Evolutionary conservation across 2,329 filamentous ascomycete species (phyloP).

Genomic region (Mariannaea elegans): DNA sequence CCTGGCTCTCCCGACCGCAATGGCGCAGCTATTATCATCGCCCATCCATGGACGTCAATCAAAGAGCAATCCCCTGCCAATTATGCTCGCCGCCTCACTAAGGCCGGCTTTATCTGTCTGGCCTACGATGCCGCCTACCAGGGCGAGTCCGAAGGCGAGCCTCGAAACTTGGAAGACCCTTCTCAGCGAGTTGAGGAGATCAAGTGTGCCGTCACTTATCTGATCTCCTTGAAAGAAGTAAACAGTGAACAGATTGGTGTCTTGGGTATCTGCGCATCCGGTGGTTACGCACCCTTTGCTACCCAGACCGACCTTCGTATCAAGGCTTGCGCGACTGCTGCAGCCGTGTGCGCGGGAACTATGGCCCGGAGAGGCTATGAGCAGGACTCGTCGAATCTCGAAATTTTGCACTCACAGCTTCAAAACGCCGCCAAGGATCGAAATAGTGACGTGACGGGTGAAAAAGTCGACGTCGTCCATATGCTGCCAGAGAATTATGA

Average conservation of each 20-base stretch:
- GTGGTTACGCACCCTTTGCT: conserved; percentile 47
- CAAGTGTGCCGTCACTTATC: conserved; percentile 46
- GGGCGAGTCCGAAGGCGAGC: conserved; percentile 46
- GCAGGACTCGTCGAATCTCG: conserved; percentile 10
- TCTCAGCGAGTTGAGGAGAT: conserved; percentile 51
- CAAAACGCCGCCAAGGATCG: conserved; percentile 14
- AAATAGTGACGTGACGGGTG: neutral
- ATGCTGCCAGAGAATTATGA: conserved; percentile 12
- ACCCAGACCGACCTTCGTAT: conserved; percentile 47
- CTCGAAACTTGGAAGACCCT: conserved; percentile 51
- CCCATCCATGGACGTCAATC: conserved; percentile 43
- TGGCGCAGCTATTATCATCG: conserved; percentile 36
- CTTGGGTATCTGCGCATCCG: conserved; percentile 51
- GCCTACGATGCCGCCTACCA: conserved; percentile 50
- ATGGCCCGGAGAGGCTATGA: conserved; percentile 34
- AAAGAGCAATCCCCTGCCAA: conserved; percentile 50
- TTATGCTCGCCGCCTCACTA: conserved; percentile 43
- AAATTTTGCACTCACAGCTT: conserved; percentile 4
- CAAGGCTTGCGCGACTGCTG: conserved; percentile 46
- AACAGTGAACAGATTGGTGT: conserved; percentile 36
- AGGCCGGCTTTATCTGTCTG: conserved; percentile 45
- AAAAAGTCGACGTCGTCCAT: conserved; percentile 2
- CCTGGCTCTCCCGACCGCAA: conserved; percentile 18
- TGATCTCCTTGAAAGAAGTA: conserved; percentile 31
- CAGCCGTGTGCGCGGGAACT: conserved; percentile 42